Evolutionary conservation across 306 rosid genomes (phyloP).

Genomic region (Vigna nakashimae): DNA sequence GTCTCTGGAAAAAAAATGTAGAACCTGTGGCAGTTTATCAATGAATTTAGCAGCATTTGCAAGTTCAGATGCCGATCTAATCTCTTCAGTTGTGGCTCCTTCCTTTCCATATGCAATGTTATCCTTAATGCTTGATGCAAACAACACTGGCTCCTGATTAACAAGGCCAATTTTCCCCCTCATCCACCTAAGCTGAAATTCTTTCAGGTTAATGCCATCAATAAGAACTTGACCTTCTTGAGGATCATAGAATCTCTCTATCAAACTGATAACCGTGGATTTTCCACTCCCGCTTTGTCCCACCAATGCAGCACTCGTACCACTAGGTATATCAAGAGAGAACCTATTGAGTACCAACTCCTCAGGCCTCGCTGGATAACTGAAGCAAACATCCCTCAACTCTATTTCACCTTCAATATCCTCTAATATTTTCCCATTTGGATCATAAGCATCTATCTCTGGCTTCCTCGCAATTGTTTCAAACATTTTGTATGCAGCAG

Average conservation of each 20-base stretch:
- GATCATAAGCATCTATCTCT: constrained; percentile 73
- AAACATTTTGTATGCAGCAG: constrained; percentile 92
- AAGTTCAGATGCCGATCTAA: constrained; percentile 70
- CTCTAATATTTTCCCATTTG: constrained; percentile 62
- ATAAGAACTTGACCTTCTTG: constrained; percentile 72
- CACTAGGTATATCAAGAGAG: constrained; percentile 63
- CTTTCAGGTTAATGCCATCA: constrained; percentile 76
- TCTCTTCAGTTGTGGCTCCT: constrained; percentile 77
- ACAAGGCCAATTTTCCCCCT: constrained; percentile 88
- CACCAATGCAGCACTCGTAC: constrained; percentile 77
- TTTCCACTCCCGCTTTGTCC: constrained; percentile 97
- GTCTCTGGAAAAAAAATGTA: neutral
- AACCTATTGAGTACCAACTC: constrained; percentile 75
- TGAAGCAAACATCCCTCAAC: constrained; percentile 68
- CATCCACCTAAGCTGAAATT: constrained; percentile 82
- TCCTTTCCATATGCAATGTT: constrained; percentile 90
- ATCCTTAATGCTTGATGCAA: constrained; percentile 79
- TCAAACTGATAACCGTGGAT: constrained; percentile 80
- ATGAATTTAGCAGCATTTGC: constrained; percentile 90
- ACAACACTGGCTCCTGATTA: constrained; percentile 86
- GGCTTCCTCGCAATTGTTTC: constrained; percentile 77
- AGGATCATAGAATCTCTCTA: constrained; percentile 90
- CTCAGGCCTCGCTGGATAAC: constrained; percentile 83
- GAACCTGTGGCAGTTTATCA: constrained; percentile 80
- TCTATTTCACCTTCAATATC: constrained; percentile 80